phyloP scores from a whole-genome alignment of 495 filamentous ascomycete species.

The Lepidopterella palustris region DNA sequence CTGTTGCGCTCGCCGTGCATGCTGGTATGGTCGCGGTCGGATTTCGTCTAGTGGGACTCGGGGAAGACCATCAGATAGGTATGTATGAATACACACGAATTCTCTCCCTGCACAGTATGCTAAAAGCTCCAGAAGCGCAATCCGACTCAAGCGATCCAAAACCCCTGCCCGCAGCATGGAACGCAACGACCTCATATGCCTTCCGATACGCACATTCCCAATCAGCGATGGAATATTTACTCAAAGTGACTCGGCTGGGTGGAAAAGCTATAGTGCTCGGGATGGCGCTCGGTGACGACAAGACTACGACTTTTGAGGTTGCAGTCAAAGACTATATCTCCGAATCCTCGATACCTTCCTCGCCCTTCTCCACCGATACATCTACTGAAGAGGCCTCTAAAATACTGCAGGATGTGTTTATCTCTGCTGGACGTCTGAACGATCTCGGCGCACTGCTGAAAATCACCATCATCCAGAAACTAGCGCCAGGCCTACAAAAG shows the following conservation, averaged over 20 bases:
- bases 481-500: constrained; percentile 67
- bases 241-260: constrained; percentile 77
- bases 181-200: constrained; percentile 58
- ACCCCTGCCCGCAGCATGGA: constrained; percentile 74
- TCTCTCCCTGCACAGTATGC: neutral
- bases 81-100: constrained; percentile 18
- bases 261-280: constrained; percentile 76
- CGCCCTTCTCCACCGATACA: constrained; percentile 26
- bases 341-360: constrained; percentile 50
- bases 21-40: constrained; percentile 73
- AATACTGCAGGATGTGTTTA: constrained; percentile 63
- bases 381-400: constrained; percentile 29
- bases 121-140: constrained; percentile 39
- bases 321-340: constrained; percentile 70
- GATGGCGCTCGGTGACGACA: constrained; percentile 70
- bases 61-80: constrained; percentile 70
- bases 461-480: constrained; percentile 69
- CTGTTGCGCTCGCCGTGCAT: constrained; percentile 76
- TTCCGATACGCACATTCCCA: constrained; percentile 90
- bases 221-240: constrained; percentile 74
- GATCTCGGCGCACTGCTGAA: constrained; percentile 66
- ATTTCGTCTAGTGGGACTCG: constrained; percentile 75
- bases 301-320: constrained; percentile 70
- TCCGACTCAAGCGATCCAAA: constrained; percentile 41
- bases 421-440: constrained; percentile 56